Conservation (phyloP, 2,329 filamentous ascomycete genomes). For the Monosporascus cannonballus region DNA sequence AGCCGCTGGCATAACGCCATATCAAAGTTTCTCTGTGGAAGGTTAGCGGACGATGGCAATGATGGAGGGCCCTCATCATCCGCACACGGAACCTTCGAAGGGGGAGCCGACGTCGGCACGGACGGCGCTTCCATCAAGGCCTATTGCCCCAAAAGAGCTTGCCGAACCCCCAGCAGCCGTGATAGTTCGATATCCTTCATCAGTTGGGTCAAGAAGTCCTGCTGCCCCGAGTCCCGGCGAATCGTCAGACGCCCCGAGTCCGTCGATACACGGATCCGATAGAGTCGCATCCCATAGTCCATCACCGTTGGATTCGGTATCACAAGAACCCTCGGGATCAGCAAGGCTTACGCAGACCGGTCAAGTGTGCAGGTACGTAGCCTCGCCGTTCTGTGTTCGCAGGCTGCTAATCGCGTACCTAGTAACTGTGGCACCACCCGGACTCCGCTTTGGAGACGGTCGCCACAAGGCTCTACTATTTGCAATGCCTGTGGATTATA, state of each 20-base stretch:
- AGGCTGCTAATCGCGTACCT: conserved; percentile 16
- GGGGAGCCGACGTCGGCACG: conserved; percentile 18
- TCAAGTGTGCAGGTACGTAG: conserved; percentile 28
- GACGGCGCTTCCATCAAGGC: conserved; percentile 24
- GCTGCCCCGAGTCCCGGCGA: conserved; percentile 18
- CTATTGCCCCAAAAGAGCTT: conserved; percentile 19
- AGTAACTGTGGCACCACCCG: conserved; percentile 95
- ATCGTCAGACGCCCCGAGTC: conserved; percentile 21
- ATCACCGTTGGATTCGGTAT: conserved; percentile 21
- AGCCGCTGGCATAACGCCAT: conserved; percentile 1
- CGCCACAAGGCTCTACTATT: conserved; percentile 87
- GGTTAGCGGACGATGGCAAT: conserved; percentile 8
- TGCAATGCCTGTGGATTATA: conserved; percentile 98
- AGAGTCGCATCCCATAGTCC: conserved; percentile 24
- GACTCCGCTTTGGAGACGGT: conserved; percentile 91
- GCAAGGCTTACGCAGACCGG: conserved; percentile 18
- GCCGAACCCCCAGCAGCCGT: conserved; percentile 16
- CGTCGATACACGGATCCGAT: conserved; percentile 23
- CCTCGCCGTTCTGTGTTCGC: not conserved
- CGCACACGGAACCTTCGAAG: conserved; percentile 14
- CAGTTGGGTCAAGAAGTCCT: conserved; percentile 19
- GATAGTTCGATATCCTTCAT: conserved; percentile 12
- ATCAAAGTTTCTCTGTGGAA: conserved; percentile 1
- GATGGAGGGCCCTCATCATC: conserved; percentile 18
- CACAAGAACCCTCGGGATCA: conserved; percentile 11